Evolutionary conservation across 2,329 filamentous ascomycete species (phyloP).

Genomic region (Botryotinia convoluta): DNA sequence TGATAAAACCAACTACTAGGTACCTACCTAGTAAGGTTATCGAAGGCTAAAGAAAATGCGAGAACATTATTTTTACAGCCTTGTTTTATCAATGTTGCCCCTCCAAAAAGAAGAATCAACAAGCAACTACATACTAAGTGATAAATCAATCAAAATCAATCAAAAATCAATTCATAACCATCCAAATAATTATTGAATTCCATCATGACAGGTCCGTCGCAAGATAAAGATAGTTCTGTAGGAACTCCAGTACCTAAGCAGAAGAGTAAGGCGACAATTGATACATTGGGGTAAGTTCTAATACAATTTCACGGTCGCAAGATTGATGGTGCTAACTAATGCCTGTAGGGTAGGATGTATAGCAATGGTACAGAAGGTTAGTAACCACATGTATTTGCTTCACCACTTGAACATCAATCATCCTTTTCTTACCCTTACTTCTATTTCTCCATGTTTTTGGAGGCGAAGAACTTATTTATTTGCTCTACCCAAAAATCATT

Average conservation of each 20-base stretch:
- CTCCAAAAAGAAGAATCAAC: background rate
- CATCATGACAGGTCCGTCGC: slow-evolving; percentile 54
- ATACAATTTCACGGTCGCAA: background rate
- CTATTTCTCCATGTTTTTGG: background rate
- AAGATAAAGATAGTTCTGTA: slow-evolving; percentile 44
- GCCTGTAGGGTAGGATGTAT: slow-evolving; percentile 38
- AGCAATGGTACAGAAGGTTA: slow-evolving; percentile 40
- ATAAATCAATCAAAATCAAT: slow-evolving; percentile 15
- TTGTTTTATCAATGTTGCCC: background rate
- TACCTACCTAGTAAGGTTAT: background rate
- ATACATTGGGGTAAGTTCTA: slow-evolving; percentile 69
- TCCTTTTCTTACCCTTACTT: background rate
- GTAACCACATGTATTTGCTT: slow-evolving; percentile 18
- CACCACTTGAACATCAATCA: background rate
- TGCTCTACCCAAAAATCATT: slow-evolving; percentile 25
- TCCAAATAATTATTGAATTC: slow-evolving; percentile 23
- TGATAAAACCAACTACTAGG: background rate
- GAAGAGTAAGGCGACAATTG: slow-evolving; percentile 79
- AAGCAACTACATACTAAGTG: background rate
- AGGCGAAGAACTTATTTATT: background rate
- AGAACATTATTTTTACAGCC: background rate
- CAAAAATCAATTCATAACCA: slow-evolving; percentile 25
- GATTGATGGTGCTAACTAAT: slow-evolving; percentile 24
- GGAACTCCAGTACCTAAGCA: slow-evolving; percentile 59
- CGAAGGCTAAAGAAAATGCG: background rate